A percentile compares a stretch with the other conserved stretches of the same genome.
Evolutionary conservation across 1,284 basidiomycete species (phyloP).

Genomic region (Rhodotorula mucilaginosa): DNA sequence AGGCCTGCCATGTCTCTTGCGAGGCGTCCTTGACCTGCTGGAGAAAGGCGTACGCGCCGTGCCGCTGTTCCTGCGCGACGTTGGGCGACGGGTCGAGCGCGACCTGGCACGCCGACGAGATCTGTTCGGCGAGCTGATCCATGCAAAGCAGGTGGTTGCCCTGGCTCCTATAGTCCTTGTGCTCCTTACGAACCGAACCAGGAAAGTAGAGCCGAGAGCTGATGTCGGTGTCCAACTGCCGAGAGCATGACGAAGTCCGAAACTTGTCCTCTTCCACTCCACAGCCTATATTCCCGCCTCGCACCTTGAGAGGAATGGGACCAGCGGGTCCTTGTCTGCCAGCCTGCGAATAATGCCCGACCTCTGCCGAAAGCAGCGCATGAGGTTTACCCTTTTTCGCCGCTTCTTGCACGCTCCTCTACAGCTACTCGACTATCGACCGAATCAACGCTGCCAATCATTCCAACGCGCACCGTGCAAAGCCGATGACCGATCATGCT

Average conservation of each 20-base stretch:
- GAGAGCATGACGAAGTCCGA: too few species aligned
- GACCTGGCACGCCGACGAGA: conserved; percentile 11
- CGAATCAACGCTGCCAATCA: too few species aligned
- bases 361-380: too few species aligned
- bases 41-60: conserved; percentile 73
- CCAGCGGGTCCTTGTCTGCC: too few species aligned
- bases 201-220: neutral
- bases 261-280: neutral
- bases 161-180: too few species aligned
- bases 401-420: too few species aligned
- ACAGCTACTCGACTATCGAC: too few species aligned
- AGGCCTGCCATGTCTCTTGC: conserved; percentile 71
- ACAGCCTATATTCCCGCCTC: neutral
- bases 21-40: conserved; percentile 70
- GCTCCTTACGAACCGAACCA: neutral
- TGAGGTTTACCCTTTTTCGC: too few species aligned
- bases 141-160: neutral
- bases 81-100: conserved; percentile 15
- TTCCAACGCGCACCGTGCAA: too few species aligned
- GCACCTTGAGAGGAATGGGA: neutral
- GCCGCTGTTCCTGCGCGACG: conserved; percentile 23
- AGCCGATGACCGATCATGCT: too few species aligned
- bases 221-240: neutral
- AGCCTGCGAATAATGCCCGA: too few species aligned
- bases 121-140: conserved; percentile 21